These are phyloP conservation scores for Colletotrichum gloeosporioides DNA, from an alignment of 2,329 filamentous ascomycete species.

Conservation along the genomic window DNA sequence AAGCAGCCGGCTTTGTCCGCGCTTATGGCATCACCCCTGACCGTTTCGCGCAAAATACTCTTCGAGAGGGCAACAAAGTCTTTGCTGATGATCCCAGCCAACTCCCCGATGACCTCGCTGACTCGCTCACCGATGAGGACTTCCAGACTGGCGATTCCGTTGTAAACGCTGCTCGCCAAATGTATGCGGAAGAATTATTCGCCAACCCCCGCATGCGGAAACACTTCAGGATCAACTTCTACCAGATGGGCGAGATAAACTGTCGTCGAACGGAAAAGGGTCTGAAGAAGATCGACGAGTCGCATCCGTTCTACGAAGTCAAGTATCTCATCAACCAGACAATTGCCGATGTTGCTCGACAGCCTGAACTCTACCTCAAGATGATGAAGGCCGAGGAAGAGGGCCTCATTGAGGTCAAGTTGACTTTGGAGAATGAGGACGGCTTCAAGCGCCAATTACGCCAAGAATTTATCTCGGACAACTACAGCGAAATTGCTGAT, in stretches of 20 bases:
- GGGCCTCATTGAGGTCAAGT: constrained; percentile 84
- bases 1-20: constrained; percentile 81
- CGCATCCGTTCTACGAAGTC: constrained; percentile 96
- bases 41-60: constrained; percentile 84
- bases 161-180: constrained; percentile 78
- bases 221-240: constrained; percentile 82
- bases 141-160: constrained; percentile 80
- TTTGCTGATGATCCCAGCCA: constrained; percentile 85
- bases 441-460: constrained; percentile 80
- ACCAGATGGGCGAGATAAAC: constrained; percentile 82
- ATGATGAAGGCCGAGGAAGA: constrained; percentile 98
- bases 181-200: constrained; percentile 91
- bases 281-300: constrained; percentile 88
- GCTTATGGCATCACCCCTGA: constrained; percentile 92
- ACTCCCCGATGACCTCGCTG: constrained; percentile 85
- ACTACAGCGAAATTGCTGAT: constrained; percentile 92
- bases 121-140: constrained; percentile 73
- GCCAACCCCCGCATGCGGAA: constrained; percentile 90
- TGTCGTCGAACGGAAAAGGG: constrained; percentile 94
- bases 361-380: constrained; percentile 90
- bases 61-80: constrained; percentile 78
- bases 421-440: constrained; percentile 77
- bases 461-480: constrained; percentile 89
- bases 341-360: constrained; percentile 78
- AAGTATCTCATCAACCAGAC: constrained; percentile 94